Conservation (phyloP, 1,284 basidiomycete genomes). For the Moesziomyces antarcticus region DNA sequence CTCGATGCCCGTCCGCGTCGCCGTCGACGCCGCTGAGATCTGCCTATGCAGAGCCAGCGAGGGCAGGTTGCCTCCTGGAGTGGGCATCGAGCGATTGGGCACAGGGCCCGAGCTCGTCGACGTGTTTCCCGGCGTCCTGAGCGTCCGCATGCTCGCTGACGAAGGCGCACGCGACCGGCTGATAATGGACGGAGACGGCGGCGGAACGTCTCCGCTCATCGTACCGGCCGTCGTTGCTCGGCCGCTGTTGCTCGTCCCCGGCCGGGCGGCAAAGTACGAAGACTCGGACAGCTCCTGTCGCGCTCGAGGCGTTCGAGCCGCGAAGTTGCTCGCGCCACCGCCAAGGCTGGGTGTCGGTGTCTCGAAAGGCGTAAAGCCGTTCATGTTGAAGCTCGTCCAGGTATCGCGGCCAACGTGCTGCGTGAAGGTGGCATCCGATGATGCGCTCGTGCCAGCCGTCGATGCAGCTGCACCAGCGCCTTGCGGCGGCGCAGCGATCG, state of each 20-base stretch:
- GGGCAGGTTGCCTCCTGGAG: slow-evolving; percentile 28
- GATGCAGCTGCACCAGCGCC: slow-evolving; percentile 4
- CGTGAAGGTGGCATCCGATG: background rate
- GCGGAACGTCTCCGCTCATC: slow-evolving; percentile 48
- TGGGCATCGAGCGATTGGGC: slow-evolving; percentile 42
- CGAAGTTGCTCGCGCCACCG: slow-evolving; percentile 8
- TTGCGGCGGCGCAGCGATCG: slow-evolving; percentile 1
- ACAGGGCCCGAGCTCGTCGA: slow-evolving; percentile 29
- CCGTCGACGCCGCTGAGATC: slow-evolving; percentile 20
- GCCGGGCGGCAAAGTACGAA: slow-evolving; percentile 56
- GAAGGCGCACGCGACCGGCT: slow-evolving; percentile 59
- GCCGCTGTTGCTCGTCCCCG: slow-evolving; percentile 30
- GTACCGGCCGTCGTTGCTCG: slow-evolving; percentile 15
- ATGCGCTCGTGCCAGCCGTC: background rate
- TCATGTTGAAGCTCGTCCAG: slow-evolving; percentile 54
- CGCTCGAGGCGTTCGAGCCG: slow-evolving; percentile 40
- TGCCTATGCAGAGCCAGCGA: slow-evolving; percentile 35
- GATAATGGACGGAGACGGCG: slow-evolving; percentile 64
- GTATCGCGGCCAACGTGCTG: slow-evolving; percentile 34
- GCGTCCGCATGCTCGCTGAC: slow-evolving; percentile 47
- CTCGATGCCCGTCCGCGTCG: slow-evolving; percentile 6
- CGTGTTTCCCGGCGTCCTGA: slow-evolving; percentile 34
- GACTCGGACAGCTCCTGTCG: slow-evolving; percentile 49
- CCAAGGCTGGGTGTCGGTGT: slow-evolving; percentile 41
- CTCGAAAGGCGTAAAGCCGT: slow-evolving; percentile 52